These are phyloP conservation scores for Kodamaea kaohsiungensis DNA, from an alignment of 805 yeast species.

Conservation along the genomic window DNA sequence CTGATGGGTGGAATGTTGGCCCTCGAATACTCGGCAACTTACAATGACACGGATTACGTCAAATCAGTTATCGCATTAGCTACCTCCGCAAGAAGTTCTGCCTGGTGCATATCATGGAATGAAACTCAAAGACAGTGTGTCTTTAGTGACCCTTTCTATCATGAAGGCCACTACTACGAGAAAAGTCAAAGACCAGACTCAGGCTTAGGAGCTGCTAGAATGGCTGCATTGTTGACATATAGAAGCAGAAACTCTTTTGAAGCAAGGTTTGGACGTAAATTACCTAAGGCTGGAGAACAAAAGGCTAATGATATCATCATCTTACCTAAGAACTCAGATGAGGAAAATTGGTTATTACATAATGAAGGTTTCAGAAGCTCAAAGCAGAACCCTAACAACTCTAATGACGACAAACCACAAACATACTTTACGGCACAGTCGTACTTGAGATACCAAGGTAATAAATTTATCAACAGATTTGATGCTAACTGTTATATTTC, in stretches of 20 bases:
- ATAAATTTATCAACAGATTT: constrained; percentile 83
- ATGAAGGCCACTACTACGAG: constrained; percentile 80
- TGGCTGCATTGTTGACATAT: constrained; percentile 93
- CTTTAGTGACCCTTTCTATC: constrained; percentile 90
- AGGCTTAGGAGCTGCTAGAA: constrained; percentile 95
- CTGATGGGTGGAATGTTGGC: constrained; percentile 99
- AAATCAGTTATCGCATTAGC: constrained; percentile 79
- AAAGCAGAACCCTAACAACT: constrained; percentile 12
- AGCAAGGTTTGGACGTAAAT: constrained; percentile 82
- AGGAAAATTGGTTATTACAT: constrained; percentile 81
- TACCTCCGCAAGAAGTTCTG: constrained; percentile 91
- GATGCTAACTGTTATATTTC: constrained; percentile 97
- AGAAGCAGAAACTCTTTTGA: constrained; percentile 92
- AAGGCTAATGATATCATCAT: constrained; percentile 26
- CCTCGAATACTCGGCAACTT: constrained; percentile 73
- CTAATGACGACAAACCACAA: constrained; percentile 39
- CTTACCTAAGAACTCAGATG: constrained; percentile 52
- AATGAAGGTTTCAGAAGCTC: constrained; percentile 69
- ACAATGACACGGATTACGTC: constrained; percentile 67
- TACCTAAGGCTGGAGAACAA: constrained; percentile 22
- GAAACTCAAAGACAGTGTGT: constrained; percentile 97
- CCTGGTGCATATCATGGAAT: constrained; percentile 99
- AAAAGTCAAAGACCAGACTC: constrained; percentile 67
- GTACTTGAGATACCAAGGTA: constrained; percentile 91
- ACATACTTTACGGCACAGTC: constrained; percentile 92